Evolutionary conservation across 2,329 filamentous ascomycete species (phyloP).

Genomic region (Cladosporium phlei): DNA sequence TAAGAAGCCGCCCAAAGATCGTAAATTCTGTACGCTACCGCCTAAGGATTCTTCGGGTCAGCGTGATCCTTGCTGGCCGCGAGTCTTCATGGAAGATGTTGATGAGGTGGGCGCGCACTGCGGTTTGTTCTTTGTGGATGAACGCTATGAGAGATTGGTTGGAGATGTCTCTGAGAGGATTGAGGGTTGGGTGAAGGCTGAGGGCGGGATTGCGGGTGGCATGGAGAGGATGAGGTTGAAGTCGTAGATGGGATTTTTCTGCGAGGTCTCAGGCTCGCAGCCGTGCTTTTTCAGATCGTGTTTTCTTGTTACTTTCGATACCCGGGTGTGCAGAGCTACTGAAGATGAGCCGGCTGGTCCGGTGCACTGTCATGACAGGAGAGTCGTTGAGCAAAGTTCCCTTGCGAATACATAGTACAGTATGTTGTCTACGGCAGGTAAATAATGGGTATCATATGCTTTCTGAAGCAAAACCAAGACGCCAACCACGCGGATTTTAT

Average conservation of each 20-base stretch:
- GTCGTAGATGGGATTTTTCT: neutral
- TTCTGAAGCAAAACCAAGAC: constrained; percentile 3
- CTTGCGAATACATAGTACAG: constrained; percentile 9
- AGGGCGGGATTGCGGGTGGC: constrained; percentile 16
- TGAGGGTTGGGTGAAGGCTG: constrained; percentile 31
- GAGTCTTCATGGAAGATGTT: constrained; percentile 74
- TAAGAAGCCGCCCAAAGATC: constrained; percentile 48
- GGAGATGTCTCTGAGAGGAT: constrained; percentile 34
- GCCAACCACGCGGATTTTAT: neutral
- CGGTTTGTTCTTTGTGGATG: constrained; percentile 68
- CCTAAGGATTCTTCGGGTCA: constrained; percentile 52
- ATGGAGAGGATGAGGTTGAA: constrained; percentile 11
- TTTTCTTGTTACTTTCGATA: neutral
- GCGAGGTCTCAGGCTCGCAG: too few relatives aligned
- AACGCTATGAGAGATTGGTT: constrained; percentile 37
- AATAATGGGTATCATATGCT: constrained; percentile 14
- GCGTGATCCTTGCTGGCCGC: constrained; percentile 68
- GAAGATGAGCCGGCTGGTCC: neutral
- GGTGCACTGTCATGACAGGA: too few relatives aligned
- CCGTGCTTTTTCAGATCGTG: too few relatives aligned
- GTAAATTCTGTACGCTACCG: constrained; percentile 75
- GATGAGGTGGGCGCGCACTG: constrained; percentile 85
- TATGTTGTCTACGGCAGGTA: constrained; percentile 6
- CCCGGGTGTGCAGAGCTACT: neutral
- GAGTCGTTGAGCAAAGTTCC: too few relatives aligned